Evolutionary conservation across 2,329 filamentous ascomycete species (phyloP), one percentile per base, ranked within the genome.

Genomic region (Tolypocladium sp.): DNA sequence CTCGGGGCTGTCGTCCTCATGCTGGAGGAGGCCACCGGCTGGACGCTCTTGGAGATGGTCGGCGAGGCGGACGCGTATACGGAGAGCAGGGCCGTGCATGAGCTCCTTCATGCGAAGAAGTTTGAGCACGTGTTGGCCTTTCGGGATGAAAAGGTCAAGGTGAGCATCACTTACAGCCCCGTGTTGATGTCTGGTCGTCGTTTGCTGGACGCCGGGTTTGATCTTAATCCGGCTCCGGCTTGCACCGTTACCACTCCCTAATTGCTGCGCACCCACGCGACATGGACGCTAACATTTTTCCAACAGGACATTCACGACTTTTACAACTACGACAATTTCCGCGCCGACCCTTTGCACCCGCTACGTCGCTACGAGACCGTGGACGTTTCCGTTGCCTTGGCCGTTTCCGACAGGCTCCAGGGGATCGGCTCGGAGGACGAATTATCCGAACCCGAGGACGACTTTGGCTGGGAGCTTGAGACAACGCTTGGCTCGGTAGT

Each of bases 271-370:
- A 25, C 44, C 25, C 44, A 30, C 27, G 44, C 44, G 25, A 30
- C 44, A 10, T 12, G 37, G 58, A 53, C 46, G 57, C 65, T 68
- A 65, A 68, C 62, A 60, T 62, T 66, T 67, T 64, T 49, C 54
- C 25, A 4, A 2, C 25, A 65, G 64, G 33, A 65, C 41, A 58
- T 66, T 27, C 64, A 65, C 62, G 35, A 42, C n/a, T 67, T 63
- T 57, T 66, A 64, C 57, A 30, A 30, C 5, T 38, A 60, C 27
- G 13, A 22, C 40, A n/a, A 37, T 46, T 66, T 57, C 58, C 40
- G 15, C 42, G n/a, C 37, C 53, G 61, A 64, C 51, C 61, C 60
- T 33, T 40, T 51, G 27, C 61, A 64, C 51, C 61, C 63, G 5
- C 33, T 40, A 53, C 58, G 51, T 53, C 60, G 55, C 55, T 60